A percentile compares a stretch with the other conserved stretches of the same genome.
phyloP scores from a whole-genome alignment of 2,329 filamentous ascomycete genomes.

The Lasiodiplodia theobromae region DNA sequence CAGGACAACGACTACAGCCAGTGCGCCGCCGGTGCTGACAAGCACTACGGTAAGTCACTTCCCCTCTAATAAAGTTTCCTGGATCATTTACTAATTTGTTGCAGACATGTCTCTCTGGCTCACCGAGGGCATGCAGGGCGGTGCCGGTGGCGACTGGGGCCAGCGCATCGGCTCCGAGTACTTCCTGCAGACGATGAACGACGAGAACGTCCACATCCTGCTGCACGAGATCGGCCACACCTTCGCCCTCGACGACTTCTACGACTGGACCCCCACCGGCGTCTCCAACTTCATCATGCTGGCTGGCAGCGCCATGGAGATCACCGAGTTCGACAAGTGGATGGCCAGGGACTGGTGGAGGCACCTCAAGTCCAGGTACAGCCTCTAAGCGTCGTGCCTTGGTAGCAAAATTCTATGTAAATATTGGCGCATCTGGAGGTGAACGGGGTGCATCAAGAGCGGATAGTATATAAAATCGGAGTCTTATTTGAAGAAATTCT shows the following conservation, averaged over 20 bases:
- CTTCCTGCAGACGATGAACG: constrained; percentile 49
- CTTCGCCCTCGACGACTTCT: constrained; percentile 43
- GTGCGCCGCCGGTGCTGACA: constrained; percentile 48
- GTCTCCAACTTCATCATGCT: constrained; percentile 55
- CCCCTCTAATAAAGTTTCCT: neutral
- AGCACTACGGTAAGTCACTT: constrained; percentile 46
- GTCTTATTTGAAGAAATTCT: too few relatives aligned
- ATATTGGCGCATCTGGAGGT: too few relatives aligned
- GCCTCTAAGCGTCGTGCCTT: constrained; percentile 35
- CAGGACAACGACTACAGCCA: constrained; percentile 51
- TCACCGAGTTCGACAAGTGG: constrained; percentile 60
- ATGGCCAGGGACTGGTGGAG: constrained; percentile 59
- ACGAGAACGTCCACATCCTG: constrained; percentile 54
- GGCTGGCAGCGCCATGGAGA: constrained; percentile 50
- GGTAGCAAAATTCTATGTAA: too few relatives aligned
- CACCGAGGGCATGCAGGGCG: constrained; percentile 54
- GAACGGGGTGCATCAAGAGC: too few relatives aligned
- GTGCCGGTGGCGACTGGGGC: constrained; percentile 58
- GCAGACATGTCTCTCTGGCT: constrained; percentile 57
- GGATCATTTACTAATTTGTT: neutral
- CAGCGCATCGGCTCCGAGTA: constrained; percentile 55
- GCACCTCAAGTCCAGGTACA: constrained; percentile 40
- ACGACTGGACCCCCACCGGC: constrained; percentile 55
- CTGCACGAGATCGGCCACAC: constrained; percentile 47
- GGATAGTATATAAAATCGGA: too few relatives aligned